Evolutionary conservation across 352 stramenopile genomes (phyloP).

Genomic region (Pythium sp.): DNA sequence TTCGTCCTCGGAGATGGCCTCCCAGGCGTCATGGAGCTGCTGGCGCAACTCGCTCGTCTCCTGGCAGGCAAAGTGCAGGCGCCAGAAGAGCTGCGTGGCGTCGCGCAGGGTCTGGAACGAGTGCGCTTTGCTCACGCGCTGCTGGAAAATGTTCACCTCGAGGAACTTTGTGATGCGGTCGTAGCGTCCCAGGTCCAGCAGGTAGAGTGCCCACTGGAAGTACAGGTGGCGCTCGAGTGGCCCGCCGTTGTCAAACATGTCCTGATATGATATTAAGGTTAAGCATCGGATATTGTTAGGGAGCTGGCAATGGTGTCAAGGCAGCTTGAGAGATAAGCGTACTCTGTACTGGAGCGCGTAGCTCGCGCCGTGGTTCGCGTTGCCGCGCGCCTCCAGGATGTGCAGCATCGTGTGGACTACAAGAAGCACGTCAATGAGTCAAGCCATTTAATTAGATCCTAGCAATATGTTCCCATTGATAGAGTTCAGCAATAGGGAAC

Average conservation of each 20-base stretch:
- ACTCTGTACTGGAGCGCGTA: slow-evolving; percentile 79
- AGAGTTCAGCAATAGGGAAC: not conserved
- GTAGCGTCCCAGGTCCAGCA: slow-evolving; percentile 79
- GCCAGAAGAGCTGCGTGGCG: slow-evolving; percentile 82
- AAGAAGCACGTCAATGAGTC: not conserved
- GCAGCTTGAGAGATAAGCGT: not conserved
- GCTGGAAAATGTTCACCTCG: slow-evolving; percentile 64
- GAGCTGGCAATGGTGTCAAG: too few relatives aligned
- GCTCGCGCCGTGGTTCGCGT: slow-evolving; percentile 82
- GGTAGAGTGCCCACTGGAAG: slow-evolving; percentile 80
- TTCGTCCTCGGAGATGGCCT: slow-evolving; percentile 28
- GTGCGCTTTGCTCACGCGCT: slow-evolving; percentile 43
- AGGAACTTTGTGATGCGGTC: slow-evolving; percentile 82
- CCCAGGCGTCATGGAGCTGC: slow-evolving; percentile 59
- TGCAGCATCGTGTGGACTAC: slow-evolving; percentile 81
- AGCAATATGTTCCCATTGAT: not conserved
- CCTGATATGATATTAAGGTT: too few relatives aligned
- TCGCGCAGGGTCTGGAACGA: slow-evolving; percentile 61
- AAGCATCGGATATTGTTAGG: not conserved
- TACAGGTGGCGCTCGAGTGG: slow-evolving; percentile 73
- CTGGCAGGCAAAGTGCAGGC: slow-evolving; percentile 72
- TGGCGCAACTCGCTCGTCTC: slow-evolving; percentile 51
- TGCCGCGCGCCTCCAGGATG: slow-evolving; percentile 69
- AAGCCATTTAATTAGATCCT: slow-evolving; percentile 1
- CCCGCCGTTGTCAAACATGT: slow-evolving; percentile 71